Evolutionary conservation across 768 basidiomycete genomes (phyloP).

Genomic region (Mrakia blollopis): DNA sequence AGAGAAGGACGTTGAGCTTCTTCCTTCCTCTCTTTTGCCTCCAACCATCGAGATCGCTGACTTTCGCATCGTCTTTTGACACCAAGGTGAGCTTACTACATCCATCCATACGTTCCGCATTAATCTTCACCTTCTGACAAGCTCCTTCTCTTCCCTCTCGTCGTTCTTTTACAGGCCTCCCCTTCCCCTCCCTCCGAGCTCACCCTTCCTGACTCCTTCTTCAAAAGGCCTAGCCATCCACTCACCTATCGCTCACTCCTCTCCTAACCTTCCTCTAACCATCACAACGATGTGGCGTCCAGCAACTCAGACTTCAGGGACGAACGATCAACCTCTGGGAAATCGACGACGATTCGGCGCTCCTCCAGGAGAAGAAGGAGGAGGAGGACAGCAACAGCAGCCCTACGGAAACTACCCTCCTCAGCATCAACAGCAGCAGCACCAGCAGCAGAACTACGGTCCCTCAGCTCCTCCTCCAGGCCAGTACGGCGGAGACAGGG

Average conservation of each 20-base stretch:
- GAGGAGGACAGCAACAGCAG: conserved; percentile 68
- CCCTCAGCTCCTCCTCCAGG: background rate
- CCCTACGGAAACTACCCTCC: conserved; percentile 76
- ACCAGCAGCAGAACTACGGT: background rate
- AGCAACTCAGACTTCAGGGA: conserved; percentile 14
- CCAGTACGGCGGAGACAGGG: conserved; percentile 3
- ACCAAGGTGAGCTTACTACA: too few species aligned
- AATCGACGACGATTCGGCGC: conserved; percentile 87
- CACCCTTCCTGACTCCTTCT: background rate
- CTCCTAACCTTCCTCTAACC: too few species aligned
- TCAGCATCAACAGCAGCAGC: conserved; percentile 27
- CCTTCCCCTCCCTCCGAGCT: background rate
- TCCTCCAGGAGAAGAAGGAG: conserved; percentile 67
- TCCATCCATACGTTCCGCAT: too few species aligned
- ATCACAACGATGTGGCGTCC: conserved; percentile 20
- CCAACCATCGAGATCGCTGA: too few species aligned
- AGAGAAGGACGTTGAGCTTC: too few species aligned
- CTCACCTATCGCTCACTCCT: too few species aligned
- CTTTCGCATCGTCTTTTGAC: too few species aligned
- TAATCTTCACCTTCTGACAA: too few species aligned
- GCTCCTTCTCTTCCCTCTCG: conserved; percentile 8
- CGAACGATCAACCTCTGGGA: conserved; percentile 57
- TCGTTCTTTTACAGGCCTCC: too few species aligned
- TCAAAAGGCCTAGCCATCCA: background rate
- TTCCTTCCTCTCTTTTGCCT: too few species aligned